Conservation (phyloP, 2,329 filamentous ascomycete genomes). For the Blastomyces parvus region DNA sequence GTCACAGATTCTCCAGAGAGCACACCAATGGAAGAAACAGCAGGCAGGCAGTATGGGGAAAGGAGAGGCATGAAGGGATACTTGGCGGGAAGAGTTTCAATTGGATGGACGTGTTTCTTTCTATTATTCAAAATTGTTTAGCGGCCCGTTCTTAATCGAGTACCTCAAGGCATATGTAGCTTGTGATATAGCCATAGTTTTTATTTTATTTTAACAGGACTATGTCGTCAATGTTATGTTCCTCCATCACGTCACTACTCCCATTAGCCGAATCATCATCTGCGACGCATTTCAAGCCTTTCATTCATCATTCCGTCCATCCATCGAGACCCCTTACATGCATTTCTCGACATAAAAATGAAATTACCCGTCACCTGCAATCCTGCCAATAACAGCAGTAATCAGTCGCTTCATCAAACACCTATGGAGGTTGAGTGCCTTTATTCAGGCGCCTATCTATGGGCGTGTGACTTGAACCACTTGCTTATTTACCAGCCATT, state of each 20-base stretch:
- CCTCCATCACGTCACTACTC: neutral
- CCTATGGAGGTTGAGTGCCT: neutral
- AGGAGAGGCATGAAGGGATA: neutral
- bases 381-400: neutral
- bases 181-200: neutral
- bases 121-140: neutral
- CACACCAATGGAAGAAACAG: constrained; percentile 75
- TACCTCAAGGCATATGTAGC: neutral
- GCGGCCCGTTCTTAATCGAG: neutral
- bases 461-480: neutral
- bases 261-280: neutral
- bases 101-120: neutral
- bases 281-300: neutral
- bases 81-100: neutral
- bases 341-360: neutral
- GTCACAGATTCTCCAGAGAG: constrained; percentile 73
- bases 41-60: constrained; percentile 23
- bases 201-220: neutral
- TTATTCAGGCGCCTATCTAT: neutral
- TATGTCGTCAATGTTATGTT: neutral
- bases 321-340: neutral
- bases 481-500: neutral
- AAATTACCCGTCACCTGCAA: neutral
- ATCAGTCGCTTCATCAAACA: neutral
- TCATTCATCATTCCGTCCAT: neutral